Conservation (phyloP, 257 asterid genomes). For the Plantago major region DNA sequence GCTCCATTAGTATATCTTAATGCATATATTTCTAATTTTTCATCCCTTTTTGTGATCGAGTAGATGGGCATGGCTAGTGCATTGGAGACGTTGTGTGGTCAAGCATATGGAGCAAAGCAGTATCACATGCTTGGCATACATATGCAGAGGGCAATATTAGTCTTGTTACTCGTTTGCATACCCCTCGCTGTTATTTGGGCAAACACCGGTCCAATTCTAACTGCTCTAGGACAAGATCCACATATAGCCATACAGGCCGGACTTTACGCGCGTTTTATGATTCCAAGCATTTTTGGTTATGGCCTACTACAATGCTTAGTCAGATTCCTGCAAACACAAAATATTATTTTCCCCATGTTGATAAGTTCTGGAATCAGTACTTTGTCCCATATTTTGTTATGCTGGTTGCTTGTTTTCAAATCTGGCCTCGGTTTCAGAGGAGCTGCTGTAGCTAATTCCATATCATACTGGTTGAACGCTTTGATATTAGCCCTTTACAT, state of each 20-base stretch:
- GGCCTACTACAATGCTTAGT: constrained; percentile 71
- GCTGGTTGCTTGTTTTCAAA: constrained; percentile 70
- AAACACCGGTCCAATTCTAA: constrained; percentile 56
- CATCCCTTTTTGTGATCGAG: neutral
- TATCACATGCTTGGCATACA: constrained; percentile 79
- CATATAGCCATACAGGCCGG: constrained; percentile 68
- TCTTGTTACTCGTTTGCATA: constrained; percentile 49
- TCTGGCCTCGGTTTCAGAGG: constrained; percentile 63
- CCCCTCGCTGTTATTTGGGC: constrained; percentile 70
- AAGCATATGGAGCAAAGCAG: constrained; percentile 75
- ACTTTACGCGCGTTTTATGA: constrained; percentile 53
- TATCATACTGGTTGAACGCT: constrained; percentile 69
- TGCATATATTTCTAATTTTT: neutral
- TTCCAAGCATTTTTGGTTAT: constrained; percentile 60
- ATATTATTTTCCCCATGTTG: constrained; percentile 81
- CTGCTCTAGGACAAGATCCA: constrained; percentile 68
- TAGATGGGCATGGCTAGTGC: constrained; percentile 93
- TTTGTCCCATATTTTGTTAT: constrained; percentile 38
- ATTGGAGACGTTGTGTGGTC: constrained; percentile 81
- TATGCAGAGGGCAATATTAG: constrained; percentile 73
- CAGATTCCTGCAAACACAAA: constrained; percentile 75
- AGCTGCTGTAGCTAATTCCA: constrained; percentile 59
- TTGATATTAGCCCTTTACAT: constrained; percentile 45
- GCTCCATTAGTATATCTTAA: neutral
- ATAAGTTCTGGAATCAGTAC: constrained; percentile 58